Base-by-base conservation (phyloP, 192 early-diverging fungal species). In the Podila minutissima region DNA sequence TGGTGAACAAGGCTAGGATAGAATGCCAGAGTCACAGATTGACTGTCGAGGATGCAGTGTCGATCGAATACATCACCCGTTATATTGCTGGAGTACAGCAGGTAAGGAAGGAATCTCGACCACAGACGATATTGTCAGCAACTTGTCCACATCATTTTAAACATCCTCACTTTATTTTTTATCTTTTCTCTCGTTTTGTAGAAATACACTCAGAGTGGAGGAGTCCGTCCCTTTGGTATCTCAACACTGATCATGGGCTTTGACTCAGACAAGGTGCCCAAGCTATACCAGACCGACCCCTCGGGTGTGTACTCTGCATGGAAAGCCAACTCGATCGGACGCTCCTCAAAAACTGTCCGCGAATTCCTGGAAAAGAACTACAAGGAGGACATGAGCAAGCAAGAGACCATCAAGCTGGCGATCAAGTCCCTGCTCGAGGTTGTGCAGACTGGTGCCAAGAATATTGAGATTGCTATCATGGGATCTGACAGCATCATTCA, bases 351-450 rank as follows among this genome's bases (percentile, higher is more conserved):
- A 87, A 98, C 96, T 3, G 97, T 99, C 49, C 94, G 95, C 58
- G 98, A 99, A 82, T 99, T 98, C 84, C 88, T 99, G 74, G 98
- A 99, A 74, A 97, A 98, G 92, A 96, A 98, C 83, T 96, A 98
- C 74, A 90, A 93, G 63, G 94, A 95, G 53, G 92, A 95, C 48
- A 91, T 96, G 86, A 73, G 86, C 71, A 88, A 93, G 69, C 90
- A 90, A 12, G 94, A 95, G 8, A 88, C 94, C 15, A 87, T 98
- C 83, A 98, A 98, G 87, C 89, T 99, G 37, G 89, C 96, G 5
- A 91, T 98, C 75, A 93, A 92, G 79, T 94, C 95, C 61, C 83
- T 99, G 72, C 86, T 99, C 58, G 98, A 98, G 89, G 95, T 99
- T 71, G 98, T 99, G 64, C 98, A 99, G 89, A 99, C 96, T 5